Evolutionary conservation across 495 filamentous ascomycete genomes (phyloP).

Genomic region (Hypomontagnella monticulosa): DNA sequence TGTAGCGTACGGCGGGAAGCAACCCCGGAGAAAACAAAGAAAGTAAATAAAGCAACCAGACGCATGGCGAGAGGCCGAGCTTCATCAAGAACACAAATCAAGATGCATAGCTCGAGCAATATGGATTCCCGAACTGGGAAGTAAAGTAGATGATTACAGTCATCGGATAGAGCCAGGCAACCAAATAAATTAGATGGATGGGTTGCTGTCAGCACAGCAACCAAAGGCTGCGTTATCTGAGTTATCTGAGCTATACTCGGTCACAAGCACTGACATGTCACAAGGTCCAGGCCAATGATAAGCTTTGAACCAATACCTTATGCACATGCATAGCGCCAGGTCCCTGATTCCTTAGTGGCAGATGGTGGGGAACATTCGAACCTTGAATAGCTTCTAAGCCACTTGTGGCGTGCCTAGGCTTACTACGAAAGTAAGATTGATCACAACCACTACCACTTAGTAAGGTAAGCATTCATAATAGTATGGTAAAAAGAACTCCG

Average conservation of each 20-base stretch:
- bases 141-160: neutral
- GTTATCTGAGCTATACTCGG: constrained; percentile 11
- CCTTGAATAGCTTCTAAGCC: neutral
- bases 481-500: too few species aligned
- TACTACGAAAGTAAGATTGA: too few species aligned
- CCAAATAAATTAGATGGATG: constrained; percentile 16
- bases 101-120: constrained; percentile 16
- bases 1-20: constrained; percentile 2
- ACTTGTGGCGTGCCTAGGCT: neutral
- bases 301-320: constrained; percentile 27
- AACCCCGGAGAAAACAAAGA: neutral
- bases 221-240: constrained; percentile 1
- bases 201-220: constrained; percentile 1
- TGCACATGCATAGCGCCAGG: constrained; percentile 30
- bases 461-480: too few species aligned
- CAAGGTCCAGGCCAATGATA: constrained; percentile 17
- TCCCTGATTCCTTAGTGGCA: constrained; percentile 22
- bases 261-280: constrained; percentile 12
- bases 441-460: too few species aligned
- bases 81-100: constrained; percentile 5
- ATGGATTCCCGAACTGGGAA: constrained; percentile 7
- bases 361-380: neutral
- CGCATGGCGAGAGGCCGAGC: constrained; percentile 41
- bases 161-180: constrained; percentile 14
- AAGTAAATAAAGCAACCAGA: constrained; percentile 18